phyloP scores from a whole-genome alignment of 805 yeast species.

The Isabelozyma heimii region DNA sequence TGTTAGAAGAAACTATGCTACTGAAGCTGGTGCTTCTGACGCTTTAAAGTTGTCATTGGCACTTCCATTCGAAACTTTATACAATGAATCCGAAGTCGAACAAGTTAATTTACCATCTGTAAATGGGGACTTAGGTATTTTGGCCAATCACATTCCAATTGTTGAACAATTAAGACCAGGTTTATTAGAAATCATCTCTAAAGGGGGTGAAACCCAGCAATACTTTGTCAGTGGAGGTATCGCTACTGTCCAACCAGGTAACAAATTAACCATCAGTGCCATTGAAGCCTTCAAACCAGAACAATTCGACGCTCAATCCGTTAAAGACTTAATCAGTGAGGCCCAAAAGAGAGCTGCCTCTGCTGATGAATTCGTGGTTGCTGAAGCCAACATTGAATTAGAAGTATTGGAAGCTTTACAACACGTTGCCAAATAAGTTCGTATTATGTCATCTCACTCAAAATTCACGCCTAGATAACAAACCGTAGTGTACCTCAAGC shows the following conservation, averaged over 20 bases:
- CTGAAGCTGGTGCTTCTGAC: constrained; percentile 60
- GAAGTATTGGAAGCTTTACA: constrained; percentile 95
- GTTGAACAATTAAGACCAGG: constrained; percentile 97
- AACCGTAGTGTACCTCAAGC: neutral
- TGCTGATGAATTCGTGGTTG: constrained; percentile 83
- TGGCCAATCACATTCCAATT: constrained; percentile 96
- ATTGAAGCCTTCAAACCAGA: constrained; percentile 94
- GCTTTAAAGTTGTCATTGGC: constrained; percentile 85
- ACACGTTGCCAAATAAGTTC: constrained; percentile 65
- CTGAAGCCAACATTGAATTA: constrained; percentile 92
- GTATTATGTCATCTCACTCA: neutral
- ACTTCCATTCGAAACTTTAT: constrained; percentile 79
- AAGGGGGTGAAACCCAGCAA: constrained; percentile 66
- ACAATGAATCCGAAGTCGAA: constrained; percentile 52
- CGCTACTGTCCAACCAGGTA: constrained; percentile 94
- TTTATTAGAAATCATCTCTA: constrained; percentile 85
- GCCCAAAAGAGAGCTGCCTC: constrained; percentile 89
- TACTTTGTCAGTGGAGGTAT: constrained; percentile 95
- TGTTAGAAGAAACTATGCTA: constrained; percentile 86
- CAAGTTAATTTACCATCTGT: constrained; percentile 94
- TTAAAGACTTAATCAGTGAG: constrained; percentile 80
- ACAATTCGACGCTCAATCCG: constrained; percentile 75
- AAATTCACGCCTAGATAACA: neutral
- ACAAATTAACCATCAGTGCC: constrained; percentile 84
- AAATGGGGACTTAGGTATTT: constrained; percentile 94